Evolutionary conservation across 257 asterid genomes (phyloP), one percentile per base, ranked within the genome.

Genomic region (Petunia secreta): DNA sequence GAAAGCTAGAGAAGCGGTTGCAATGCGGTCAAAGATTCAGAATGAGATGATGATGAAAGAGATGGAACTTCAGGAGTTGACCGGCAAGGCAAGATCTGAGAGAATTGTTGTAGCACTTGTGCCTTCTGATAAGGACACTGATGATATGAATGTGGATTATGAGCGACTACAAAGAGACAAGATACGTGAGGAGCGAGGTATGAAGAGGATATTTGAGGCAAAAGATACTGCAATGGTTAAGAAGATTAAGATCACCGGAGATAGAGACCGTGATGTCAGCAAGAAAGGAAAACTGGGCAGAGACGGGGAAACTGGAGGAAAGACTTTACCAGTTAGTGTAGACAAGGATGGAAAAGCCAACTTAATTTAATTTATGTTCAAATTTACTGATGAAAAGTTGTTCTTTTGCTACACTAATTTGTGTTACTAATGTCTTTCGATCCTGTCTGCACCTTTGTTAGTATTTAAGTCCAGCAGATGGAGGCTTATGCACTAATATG

Each of bases 41-140:
- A 91, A 85, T 84, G 97, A 92, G 85, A 90, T 94, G 97, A 87
- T 87, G 90, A 87, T 90, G 97, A 94, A 94, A 69, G 98, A 92
- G 87, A 80, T 83, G 92, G 95, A 95, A 53, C 86, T 95, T 8
- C 85, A 91, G 13, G 93, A 91, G 80, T 85, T 95, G 92, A 98
- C 98, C 1, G 89, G 91, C 3, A 93, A 90, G 86, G 98, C 98
- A 39, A 87, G 98, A 73, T 88, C 96, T 6, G 97, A 94, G 85
- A 91, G 98, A 83, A 88, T 91, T 0, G 95, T 95, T 64, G 88
- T 83, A 65, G 90, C 91, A 65, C 85, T 92, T 6, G 83, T 87
- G 87, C 91, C 94, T 85, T 91, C 95, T 36, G 97, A 90, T 87
- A 92, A 92, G 88, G 92, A 74, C 38, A 85, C 54, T 50, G 89